Conservation (phyloP, 129 eudicot species). For the Saposhnikovia divaricata region DNA sequence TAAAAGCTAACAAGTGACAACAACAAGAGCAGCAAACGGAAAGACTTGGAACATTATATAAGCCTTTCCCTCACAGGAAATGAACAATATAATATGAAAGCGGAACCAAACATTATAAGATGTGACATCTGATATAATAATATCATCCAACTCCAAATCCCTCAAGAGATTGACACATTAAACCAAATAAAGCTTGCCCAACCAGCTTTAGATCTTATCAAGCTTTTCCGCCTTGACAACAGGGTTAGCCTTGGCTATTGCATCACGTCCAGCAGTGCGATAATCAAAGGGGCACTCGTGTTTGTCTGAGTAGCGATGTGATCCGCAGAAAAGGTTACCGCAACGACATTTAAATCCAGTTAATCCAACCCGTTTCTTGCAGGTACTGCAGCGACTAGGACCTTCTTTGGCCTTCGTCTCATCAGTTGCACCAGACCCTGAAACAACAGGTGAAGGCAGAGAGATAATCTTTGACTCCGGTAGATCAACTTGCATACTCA, state of each 20-base stretch:
- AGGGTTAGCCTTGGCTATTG: background rate
- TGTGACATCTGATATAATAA: background rate
- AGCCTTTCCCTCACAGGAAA: background rate
- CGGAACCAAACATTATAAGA: background rate
- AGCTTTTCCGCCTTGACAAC: background rate
- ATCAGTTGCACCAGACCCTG: background rate
- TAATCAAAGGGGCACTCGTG: background rate
- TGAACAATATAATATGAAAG: background rate
- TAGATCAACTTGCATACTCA: background rate
- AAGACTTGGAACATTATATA: background rate
- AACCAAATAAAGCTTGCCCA: background rate
- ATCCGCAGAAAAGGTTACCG: background rate
- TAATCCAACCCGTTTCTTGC: background rate
- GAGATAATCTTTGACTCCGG: background rate
- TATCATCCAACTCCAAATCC: background rate
- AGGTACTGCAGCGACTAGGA: background rate
- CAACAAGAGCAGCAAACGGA: background rate
- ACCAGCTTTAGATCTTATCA: background rate
- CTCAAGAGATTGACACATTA: background rate
- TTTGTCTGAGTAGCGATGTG: conserved; percentile 1
- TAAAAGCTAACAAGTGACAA: background rate
- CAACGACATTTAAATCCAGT: background rate
- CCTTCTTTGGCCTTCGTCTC: background rate
- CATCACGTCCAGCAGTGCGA: conserved; percentile 2
- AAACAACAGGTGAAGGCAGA: background rate